A percentile compares a stretch with the other conserved stretches of the same genome.
Evolutionary conservation across 2,329 filamentous ascomycete genomes (phyloP).

Genomic region (Sarocladium strictum): DNA sequence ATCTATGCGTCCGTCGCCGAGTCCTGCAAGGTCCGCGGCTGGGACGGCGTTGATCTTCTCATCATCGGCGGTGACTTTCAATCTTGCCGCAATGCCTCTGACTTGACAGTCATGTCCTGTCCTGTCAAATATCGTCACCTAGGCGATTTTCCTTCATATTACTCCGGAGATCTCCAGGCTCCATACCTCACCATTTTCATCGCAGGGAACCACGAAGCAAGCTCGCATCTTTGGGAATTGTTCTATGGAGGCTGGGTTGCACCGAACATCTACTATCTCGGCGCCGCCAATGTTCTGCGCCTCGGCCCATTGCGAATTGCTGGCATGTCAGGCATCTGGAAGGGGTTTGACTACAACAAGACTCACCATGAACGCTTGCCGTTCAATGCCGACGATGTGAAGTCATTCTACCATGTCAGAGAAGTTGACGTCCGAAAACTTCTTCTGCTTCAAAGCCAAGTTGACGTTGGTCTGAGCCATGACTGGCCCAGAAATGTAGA

Average conservation of each 20-base stretch:
- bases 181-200: constrained; percentile 91
- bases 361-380: constrained; percentile 81
- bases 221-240: constrained; percentile 83
- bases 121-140: constrained; percentile 82
- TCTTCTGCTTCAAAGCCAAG: constrained; percentile 74
- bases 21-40: constrained; percentile 64
- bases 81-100: constrained; percentile 82
- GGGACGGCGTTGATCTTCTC: constrained; percentile 78
- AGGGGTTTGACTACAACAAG: constrained; percentile 79
- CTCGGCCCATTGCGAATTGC: constrained; percentile 82
- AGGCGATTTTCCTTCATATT: constrained; percentile 93
- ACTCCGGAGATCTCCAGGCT: constrained; percentile 68
- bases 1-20: constrained; percentile 77
- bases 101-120: constrained; percentile 84
- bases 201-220: constrained; percentile 92
- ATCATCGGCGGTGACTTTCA: constrained; percentile 97
- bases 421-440: constrained; percentile 90
- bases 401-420: constrained; percentile 81
- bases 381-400: constrained; percentile 70
- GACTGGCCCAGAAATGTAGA: constrained; percentile 91
- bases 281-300: constrained; percentile 81
- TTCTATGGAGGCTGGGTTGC: constrained; percentile 97
- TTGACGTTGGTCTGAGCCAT: constrained; percentile 88
- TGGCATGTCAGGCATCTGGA: constrained; percentile 92
- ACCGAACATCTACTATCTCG: constrained; percentile 95